Evolutionary conservation across 495 filamentous ascomycete species (phyloP).

Genomic region (Cercophora samala): DNA sequence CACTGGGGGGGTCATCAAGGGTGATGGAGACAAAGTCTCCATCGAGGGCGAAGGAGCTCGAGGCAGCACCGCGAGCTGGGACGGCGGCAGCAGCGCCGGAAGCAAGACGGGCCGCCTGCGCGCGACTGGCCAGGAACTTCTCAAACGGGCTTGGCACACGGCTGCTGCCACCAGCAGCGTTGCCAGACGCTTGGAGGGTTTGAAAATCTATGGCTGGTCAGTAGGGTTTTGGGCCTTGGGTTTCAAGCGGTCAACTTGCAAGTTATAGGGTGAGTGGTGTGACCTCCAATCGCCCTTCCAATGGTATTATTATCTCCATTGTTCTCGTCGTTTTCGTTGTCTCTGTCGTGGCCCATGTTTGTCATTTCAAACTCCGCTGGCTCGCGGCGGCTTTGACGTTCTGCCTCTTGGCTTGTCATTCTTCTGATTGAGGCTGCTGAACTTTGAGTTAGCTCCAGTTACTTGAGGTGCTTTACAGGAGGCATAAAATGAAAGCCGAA

Average conservation of each 20-base stretch:
- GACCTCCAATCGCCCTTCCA: background rate
- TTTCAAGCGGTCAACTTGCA: background rate
- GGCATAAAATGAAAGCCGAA: background rate
- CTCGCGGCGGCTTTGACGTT: background rate
- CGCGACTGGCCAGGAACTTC: background rate
- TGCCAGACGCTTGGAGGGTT: background rate
- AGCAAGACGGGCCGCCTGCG: background rate
- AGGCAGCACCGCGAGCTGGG: background rate
- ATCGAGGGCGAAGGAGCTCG: background rate
- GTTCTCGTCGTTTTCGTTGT: too few relatives aligned
- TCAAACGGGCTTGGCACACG: background rate
- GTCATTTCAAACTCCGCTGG: background rate
- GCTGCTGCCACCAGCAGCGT: background rate
- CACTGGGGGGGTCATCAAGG: too few relatives aligned
- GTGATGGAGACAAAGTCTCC: too few relatives aligned
- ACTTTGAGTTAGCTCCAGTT: background rate
- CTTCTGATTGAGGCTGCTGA: background rate
- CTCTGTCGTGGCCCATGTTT: background rate
- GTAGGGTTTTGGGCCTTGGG: background rate
- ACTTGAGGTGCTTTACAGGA: background rate
- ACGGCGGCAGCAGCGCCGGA: too few relatives aligned
- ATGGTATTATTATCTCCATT: too few relatives aligned
- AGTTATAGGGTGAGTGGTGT: background rate
- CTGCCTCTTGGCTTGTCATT: background rate
- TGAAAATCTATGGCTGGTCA: background rate